A percentile compares a stretch with the other conserved stretches of the same genome.
Evolutionary conservation across 495 filamentous ascomycete species (phyloP).

Genomic region (Xylaria curta): DNA sequence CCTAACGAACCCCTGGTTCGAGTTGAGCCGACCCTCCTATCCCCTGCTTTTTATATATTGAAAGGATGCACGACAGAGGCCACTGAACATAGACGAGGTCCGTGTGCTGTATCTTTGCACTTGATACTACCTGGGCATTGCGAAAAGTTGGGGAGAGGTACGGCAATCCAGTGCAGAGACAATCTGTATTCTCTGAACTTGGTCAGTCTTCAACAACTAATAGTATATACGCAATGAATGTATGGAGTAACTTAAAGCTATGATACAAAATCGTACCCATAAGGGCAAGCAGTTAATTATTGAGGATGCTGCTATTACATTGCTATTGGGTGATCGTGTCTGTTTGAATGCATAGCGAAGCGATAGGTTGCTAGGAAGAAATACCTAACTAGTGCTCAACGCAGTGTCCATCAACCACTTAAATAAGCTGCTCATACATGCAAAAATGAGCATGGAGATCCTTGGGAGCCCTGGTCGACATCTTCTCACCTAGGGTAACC

Average conservation of each 20-base stretch:
- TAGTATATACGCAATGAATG: background rate
- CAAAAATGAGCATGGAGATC: too few relatives aligned
- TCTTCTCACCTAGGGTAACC: background rate
- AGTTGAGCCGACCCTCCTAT: constrained; percentile 4
- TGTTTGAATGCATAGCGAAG: background rate
- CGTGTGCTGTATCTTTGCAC: background rate
- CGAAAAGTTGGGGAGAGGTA: background rate
- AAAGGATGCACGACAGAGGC: background rate
- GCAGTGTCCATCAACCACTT: background rate
- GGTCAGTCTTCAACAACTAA: background rate
- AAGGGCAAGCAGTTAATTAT: background rate
- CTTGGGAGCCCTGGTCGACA: too few relatives aligned
- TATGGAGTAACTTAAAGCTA: background rate
- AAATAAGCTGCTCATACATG: background rate
- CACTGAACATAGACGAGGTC: background rate
- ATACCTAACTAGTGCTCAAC: background rate
- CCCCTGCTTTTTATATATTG: constrained; percentile 11
- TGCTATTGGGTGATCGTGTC: background rate
- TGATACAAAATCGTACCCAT: background rate
- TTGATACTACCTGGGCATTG: background rate
- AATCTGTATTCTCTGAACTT: too few relatives aligned
- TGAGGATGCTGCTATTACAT: background rate
- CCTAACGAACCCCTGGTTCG: background rate
- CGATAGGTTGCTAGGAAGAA: background rate
- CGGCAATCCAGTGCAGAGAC: background rate